Evolutionary conservation across 1,284 basidiomycete species (phyloP), one percentile per base, ranked within the genome.

Genomic region (Vanrija sp.): DNA sequence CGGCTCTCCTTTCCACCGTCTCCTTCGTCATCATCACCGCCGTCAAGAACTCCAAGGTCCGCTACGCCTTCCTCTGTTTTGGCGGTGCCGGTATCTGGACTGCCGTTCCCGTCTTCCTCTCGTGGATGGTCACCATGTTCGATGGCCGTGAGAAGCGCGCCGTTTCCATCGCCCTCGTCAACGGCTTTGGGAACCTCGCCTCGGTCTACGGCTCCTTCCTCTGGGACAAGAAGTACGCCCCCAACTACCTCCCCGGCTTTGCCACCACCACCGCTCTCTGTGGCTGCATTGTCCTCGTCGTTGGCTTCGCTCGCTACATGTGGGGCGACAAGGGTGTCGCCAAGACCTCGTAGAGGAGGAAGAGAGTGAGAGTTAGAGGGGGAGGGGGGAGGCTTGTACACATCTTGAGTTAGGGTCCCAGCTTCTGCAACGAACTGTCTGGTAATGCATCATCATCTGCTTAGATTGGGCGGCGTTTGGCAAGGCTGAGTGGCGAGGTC

Each of bases 21-120:
- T 67, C 65, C 12, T 75, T 77, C 53, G 62, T 76, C 60, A 68
- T 73, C 55, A 65, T 68, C 51, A 67, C 69, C 14, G 62, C 69
- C 8, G 71, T 72, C 16, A 53, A 65, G 42, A 65, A 66, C 52
- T 54, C 57, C 56, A 56, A 66, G 16, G 72, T 66, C 42, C 54
- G 62, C 50, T 78, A 78, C 66, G 68, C 71, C 5, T 71, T 77
- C 55, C 72, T 78, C 62, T 73, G 70, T 46, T 74, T 77, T 49
- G 75, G 72, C 26, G 77, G 67, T 21, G 68, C 67, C 7, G 73
- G 73, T 12, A 65, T 76, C 48, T 75, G 74, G 75, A 65, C 73
- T 1, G 67, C 64, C 14, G 61, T 74, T 2, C 75, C 75, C 21
- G 52, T 75, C 29, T 69, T 71, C 61, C 65, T 77, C 39, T 65